Evolutionary conservation across 129 eudicot species (phyloP).

Genomic region (Logfia minima): DNA sequence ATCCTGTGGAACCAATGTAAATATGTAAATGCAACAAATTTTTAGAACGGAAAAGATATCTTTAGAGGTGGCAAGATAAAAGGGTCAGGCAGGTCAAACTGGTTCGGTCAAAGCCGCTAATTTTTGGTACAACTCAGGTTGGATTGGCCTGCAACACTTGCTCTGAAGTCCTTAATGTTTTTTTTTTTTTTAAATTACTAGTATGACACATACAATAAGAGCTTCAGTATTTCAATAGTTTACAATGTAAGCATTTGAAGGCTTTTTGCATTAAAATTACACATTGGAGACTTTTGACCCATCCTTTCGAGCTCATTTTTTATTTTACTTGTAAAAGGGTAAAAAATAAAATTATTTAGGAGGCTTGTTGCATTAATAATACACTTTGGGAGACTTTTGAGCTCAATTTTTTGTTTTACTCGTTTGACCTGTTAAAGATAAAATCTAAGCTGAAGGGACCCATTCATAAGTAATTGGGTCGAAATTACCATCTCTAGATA

Average conservation of each 20-base stretch:
- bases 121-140: neutral
- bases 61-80: neutral
- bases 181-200: too few species aligned
- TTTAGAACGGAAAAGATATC: neutral
- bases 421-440: neutral
- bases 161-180: neutral
- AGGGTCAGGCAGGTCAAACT: neutral
- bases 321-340: neutral
- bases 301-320: neutral
- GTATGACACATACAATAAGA: neutral
- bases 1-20: conserved; percentile 53
- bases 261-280: neutral
- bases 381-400: neutral
- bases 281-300: neutral
- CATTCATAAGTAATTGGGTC: conserved; percentile 5
- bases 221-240: neutral
- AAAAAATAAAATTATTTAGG: too few species aligned
- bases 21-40: neutral
- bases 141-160: neutral
- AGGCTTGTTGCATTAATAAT: too few species aligned
- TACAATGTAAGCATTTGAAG: too few species aligned
- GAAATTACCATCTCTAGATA: conserved; percentile 1
- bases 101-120: neutral
- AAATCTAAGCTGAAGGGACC: neutral
- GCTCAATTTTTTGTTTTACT: neutral